Conservation (phyloP, 2,329 filamentous ascomycete genomes). For the Bipolaris oryzae region DNA sequence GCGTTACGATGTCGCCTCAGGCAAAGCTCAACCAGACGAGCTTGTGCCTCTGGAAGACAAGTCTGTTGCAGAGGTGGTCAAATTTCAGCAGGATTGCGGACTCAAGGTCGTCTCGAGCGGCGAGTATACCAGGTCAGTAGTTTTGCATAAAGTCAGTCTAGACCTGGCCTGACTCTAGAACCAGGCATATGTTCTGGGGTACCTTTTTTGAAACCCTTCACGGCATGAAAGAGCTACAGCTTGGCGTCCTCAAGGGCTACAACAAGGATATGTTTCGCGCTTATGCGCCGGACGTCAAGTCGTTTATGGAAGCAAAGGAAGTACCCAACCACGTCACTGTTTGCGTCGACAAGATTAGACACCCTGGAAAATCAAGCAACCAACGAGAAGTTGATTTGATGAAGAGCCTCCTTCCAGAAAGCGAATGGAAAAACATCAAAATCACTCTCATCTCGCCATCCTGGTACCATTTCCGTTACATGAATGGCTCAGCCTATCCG, state of each 20-base stretch:
- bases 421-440: slow-evolving; percentile 69
- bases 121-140: slow-evolving; percentile 60
- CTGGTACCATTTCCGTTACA: slow-evolving; percentile 72
- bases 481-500: slow-evolving; percentile 57
- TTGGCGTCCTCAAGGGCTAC: slow-evolving; percentile 52
- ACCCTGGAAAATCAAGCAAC: slow-evolving; percentile 61
- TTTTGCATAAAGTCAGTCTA: not conserved
- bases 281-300: slow-evolving; percentile 67
- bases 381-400: slow-evolving; percentile 65
- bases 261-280: slow-evolving; percentile 61
- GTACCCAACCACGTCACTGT: slow-evolving; percentile 62
- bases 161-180: slow-evolving; percentile 16
- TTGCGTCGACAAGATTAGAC: slow-evolving; percentile 63
- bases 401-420: slow-evolving; percentile 63
- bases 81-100: slow-evolving; percentile 67
- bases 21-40: slow-evolving; percentile 55
- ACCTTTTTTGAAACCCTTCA: slow-evolving; percentile 62
- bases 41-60: slow-evolving; percentile 68
- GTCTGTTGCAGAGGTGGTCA: slow-evolving; percentile 68
- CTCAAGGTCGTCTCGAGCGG: slow-evolving; percentile 71
- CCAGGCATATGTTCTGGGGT: slow-evolving; percentile 61
- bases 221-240: slow-evolving; percentile 60
- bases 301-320: slow-evolving; percentile 64
- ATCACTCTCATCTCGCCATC: slow-evolving; percentile 70
- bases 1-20: slow-evolving; percentile 57